Percentiles rank a stretch among this genome's conserved stretches.
phyloP scores from a whole-genome alignment of 208 protist genomes.

The Crithidia brevicula region DNA sequence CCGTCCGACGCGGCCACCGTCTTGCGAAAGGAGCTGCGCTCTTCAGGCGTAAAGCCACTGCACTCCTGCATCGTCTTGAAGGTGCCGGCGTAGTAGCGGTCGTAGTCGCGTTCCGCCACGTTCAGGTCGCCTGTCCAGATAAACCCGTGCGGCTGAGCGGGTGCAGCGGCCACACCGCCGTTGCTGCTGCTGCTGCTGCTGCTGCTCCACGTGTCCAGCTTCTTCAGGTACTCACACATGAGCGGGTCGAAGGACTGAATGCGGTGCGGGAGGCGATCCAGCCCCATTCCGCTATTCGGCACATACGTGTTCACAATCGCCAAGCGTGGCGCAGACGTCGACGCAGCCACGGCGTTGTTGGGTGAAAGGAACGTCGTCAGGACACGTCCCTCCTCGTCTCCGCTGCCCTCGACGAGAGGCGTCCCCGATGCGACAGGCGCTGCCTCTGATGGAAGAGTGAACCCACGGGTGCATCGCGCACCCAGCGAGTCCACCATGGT shows the following conservation, averaged over 20 bases:
- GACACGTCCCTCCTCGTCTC: constrained; percentile 88
- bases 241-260: constrained; percentile 76
- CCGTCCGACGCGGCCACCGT: constrained; percentile 54
- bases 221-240: constrained; percentile 64
- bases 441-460: constrained; percentile 21
- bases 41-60: constrained; percentile 93
- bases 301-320: constrained; percentile 93
- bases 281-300: constrained; percentile 91
- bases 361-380: constrained; percentile 80
- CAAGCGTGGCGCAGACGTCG: constrained; percentile 28
- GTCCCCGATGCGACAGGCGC: not conserved
- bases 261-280: constrained; percentile 90
- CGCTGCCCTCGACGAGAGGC: constrained; percentile 11
- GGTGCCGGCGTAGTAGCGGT: constrained; percentile 85
- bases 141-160: constrained; percentile 38
- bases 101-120: constrained; percentile 93
- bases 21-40: constrained; percentile 80
- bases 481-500: constrained; percentile 24
- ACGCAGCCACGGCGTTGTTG: not conserved
- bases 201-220: constrained; percentile 37
- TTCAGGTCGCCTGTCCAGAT: constrained; percentile 95
- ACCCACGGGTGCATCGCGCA: constrained; percentile 37
- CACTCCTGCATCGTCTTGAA: constrained; percentile 92
- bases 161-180: not conserved
- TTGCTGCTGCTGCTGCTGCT: not conserved